Conservation (phyloP, 2,329 filamentous ascomycete genomes). For the Scedosporium apiospermum region DNA sequence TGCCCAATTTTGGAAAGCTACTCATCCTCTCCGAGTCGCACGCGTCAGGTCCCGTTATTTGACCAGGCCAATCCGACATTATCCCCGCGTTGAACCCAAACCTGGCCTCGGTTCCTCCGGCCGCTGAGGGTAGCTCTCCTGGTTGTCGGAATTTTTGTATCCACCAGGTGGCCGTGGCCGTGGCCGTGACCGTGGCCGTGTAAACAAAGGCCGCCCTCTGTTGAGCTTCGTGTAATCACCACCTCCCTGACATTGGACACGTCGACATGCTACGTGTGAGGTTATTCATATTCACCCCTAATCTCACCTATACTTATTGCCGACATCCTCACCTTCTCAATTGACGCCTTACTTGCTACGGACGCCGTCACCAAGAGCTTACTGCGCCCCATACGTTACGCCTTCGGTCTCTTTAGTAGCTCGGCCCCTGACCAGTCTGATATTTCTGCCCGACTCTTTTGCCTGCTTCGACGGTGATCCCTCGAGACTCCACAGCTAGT, state of each 20-base stretch:
- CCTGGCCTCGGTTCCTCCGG: neutral
- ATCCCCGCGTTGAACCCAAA: neutral
- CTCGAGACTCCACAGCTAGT: too few species aligned
- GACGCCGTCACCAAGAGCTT: too few species aligned
- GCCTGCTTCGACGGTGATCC: too few species aligned
- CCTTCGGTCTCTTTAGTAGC: too few species aligned
- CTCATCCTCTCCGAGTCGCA: neutral
- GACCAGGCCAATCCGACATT: neutral
- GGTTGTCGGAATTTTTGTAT: neutral
- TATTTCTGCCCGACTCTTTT: too few species aligned
- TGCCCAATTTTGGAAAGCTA: neutral
- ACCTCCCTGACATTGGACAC: neutral
- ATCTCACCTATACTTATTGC: neutral
- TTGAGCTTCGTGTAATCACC: neutral
- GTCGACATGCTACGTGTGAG: conserved; percentile 1
- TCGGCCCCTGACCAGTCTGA: too few species aligned
- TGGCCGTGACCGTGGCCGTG: neutral
- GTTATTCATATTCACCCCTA: neutral
- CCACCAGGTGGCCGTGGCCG: neutral
- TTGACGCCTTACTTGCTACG: too few species aligned
- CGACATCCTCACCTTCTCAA: neutral
- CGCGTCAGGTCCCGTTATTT: neutral
- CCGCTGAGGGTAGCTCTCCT: neutral
- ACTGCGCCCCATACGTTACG: too few species aligned
- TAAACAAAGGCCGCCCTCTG: conserved; percentile 3